Evolutionary conservation across 768 basidiomycete species (phyloP).

Genomic region (Serendipita sp.): DNA sequence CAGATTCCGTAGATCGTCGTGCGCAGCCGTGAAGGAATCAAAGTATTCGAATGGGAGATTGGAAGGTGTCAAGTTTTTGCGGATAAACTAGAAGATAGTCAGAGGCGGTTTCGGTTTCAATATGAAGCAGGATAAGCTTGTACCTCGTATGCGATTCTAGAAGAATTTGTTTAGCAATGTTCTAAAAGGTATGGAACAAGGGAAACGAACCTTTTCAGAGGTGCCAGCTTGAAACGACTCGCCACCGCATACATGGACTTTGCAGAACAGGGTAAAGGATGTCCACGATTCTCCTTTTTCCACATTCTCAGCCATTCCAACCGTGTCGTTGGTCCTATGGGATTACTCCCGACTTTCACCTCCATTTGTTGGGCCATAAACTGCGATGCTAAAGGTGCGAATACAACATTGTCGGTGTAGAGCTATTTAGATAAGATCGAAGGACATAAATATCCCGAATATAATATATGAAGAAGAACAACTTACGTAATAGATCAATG

Average conservation of each 20-base stretch:
- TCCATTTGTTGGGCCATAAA: not conserved
- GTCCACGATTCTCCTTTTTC: constrained; percentile 1
- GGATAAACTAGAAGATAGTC: not conserved
- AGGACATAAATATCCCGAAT: no score
- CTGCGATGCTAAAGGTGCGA: constrained; percentile 1
- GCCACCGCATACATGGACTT: constrained; percentile 4
- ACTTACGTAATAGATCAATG: not conserved
- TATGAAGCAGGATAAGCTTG: not conserved
- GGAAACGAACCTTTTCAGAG: not conserved
- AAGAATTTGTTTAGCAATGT: not conserved
- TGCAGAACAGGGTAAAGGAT: not conserved
- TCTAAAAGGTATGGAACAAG: not conserved
- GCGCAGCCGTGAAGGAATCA: constrained; percentile 1
- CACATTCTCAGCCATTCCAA: not conserved
- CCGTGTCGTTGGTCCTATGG: not conserved
- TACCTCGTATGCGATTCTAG: constrained; percentile 1
- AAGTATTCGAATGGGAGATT: constrained; percentile 4
- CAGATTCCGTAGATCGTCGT: constrained; percentile 1
- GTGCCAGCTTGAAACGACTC: not conserved
- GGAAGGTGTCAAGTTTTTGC: not conserved
- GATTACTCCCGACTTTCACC: not conserved
- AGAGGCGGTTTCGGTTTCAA: not conserved
- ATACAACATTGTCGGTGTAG: not conserved
- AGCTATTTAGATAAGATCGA: not conserved
- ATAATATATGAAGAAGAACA: not conserved